Base-by-base conservation (phyloP, 805 yeast genomes). In the Sporopachydermia quercuum region DNA sequence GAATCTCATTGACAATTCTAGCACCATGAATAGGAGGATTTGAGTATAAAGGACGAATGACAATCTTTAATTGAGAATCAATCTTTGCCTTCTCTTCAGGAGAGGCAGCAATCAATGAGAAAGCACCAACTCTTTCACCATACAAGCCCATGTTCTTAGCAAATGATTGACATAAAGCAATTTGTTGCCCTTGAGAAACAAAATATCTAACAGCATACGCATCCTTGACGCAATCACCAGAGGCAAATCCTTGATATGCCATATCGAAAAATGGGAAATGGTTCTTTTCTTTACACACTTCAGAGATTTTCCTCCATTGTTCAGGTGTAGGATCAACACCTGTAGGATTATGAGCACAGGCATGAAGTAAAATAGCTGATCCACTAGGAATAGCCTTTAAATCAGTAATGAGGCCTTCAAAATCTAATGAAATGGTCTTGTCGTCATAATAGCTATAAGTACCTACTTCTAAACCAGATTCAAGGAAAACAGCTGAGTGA, bases 331-430 rank as follows among this genome's bases (percentile, higher is more conserved):
- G 97, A 58, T 89, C 98, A 49, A 89, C 74, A 35, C 97, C 98
- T 16, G 97, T 89, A 43, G 98, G 97, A 60, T 89, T 89, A 62
- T 89, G 98, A 23, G 97, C 97, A 60, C 96, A 87, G 3, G 97
- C 86, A 56, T 89, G 98, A 44, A 89, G 67, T 42, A 89, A 60
- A 49, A 89, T 76, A 36, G 85, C 65, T 5, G 94, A 84, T 38
- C 94, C 94, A 4, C 58, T 56, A 40, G 79, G 78, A 8, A 96
- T 93, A 15, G 56, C 42, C 37, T 71, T 64, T 46, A 89, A 77
- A 36, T 84, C 62, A 8, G 51, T 47, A 30, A 87, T 49, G 53
- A 78, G 75, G 1, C 86, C 94, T 4, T 70, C 65, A 43, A 87
- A 58, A 55, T 83, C 80, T 49, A 89, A 68, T 3, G 77, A 63